Evolutionary conservation across 352 stramenopile species (phyloP), one percentile per base, ranked within the genome.

Genomic region (Thraustotheca clavata): DNA sequence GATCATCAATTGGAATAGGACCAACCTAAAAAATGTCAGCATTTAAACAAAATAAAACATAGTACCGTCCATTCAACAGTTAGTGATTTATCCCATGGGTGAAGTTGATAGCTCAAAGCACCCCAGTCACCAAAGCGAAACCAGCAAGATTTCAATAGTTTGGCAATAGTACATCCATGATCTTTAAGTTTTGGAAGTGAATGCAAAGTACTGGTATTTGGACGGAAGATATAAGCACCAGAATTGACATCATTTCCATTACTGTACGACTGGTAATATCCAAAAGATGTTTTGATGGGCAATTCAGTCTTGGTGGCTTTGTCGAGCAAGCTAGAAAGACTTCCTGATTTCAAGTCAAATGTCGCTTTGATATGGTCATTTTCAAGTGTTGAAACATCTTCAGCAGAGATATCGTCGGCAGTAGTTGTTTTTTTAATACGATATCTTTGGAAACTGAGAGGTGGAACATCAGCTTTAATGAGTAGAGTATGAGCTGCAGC

Each of bases 171-270:
- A 0, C 61, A 67, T 20, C 69, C 6, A n/a, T 67, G 57, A 9
- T 16, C 50, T 12, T 60, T 67, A 11, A 69, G 31, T 32, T 52
- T 68, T n/a, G 69, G 67, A 9, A 83, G 50, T 0, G 72, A 49
- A 59, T 90, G 76, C 1, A 84, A 73, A 26, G 78, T 77, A 55
- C 89, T 86, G 38, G 75, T 87, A 60, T 92, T 78, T 0, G 96
- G 95, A 47, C 94, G 84, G 76, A 99, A 99, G 18, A 97, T 90
- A 71, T 99, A 99, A 5, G 96, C 96, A 20, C 96, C 96, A 24
- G 91, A 98, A 31, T 95, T 89, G 62, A 94, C 83, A 3, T 73
- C 71, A 0, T 76, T 66, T 2, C 49, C 29, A 3, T 65, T 72
- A 49, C 87, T 76, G 60, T 75, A 89, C 9, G 77, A 69, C 32